Evolutionary conservation across 2,329 filamentous ascomycete genomes (phyloP).

Genomic region (Neocatenulostroma microsporum): DNA sequence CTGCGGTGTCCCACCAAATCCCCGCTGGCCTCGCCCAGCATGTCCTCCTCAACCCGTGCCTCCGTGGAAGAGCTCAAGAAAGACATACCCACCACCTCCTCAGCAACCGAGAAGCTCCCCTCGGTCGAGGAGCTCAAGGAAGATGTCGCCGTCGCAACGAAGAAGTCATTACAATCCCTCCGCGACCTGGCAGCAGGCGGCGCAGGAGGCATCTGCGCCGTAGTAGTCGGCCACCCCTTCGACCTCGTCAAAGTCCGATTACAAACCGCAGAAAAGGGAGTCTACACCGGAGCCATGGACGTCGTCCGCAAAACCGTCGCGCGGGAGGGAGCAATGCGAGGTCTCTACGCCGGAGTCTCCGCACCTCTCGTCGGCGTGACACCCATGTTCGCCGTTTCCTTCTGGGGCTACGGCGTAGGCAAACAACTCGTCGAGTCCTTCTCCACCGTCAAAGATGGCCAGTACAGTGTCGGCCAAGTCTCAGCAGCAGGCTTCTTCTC

Average conservation of each 20-base stretch:
- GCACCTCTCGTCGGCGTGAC: constrained; percentile 93
- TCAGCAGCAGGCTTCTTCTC: constrained; percentile 94
- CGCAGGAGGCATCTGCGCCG: constrained; percentile 88
- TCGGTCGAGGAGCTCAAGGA: constrained; percentile 42
- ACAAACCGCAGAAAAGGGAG: constrained; percentile 89
- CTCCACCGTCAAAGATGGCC: constrained; percentile 58
- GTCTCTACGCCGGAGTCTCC: constrained; percentile 93
- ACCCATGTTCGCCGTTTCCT: constrained; percentile 78
- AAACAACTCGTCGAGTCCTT: constrained; percentile 72
- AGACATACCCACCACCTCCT: too few species aligned
- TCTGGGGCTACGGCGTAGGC: constrained; percentile 89
- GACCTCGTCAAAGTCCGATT: constrained; percentile 96
- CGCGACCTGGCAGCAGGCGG: constrained; percentile 83
- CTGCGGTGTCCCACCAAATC: not conserved
- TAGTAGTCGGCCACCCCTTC: constrained; percentile 89
- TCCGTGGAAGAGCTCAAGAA: too few species aligned
- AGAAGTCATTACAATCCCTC: constrained; percentile 54
- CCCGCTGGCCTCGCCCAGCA: constrained; percentile 7
- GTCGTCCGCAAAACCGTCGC: constrained; percentile 84
- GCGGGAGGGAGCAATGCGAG: constrained; percentile 68
- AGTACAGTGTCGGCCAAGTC: constrained; percentile 77
- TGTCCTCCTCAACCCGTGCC: constrained; percentile 6
- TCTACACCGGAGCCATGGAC: constrained; percentile 84
- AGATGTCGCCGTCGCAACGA: constrained; percentile 44
- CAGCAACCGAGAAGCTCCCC: constrained; percentile 9